Evolutionary conservation across 2,329 filamentous ascomycete species (phyloP).

Genomic region (Curvularia eragrostidis): DNA sequence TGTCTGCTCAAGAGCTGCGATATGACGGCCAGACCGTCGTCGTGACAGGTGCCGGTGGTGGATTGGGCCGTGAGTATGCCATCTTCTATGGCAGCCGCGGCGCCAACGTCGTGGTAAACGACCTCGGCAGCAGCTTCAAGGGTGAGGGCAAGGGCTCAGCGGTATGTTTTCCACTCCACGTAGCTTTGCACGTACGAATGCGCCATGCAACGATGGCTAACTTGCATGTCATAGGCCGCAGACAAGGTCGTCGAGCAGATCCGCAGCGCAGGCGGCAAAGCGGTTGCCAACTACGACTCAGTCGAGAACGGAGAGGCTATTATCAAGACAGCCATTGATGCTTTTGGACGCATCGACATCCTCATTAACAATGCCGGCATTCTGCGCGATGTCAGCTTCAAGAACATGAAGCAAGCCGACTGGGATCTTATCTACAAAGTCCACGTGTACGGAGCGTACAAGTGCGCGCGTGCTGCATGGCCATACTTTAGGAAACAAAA

Average conservation of each 20-base stretch:
- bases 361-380: slow-evolving; percentile 99
- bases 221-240: slow-evolving; percentile 65
- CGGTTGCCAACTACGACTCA: slow-evolving; percentile 95
- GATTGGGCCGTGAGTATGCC: slow-evolving; percentile 81
- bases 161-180: slow-evolving; percentile 59
- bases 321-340: slow-evolving; percentile 84
- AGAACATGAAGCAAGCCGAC: slow-evolving; percentile 97
- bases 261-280: slow-evolving; percentile 87
- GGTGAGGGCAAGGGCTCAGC: slow-evolving; percentile 87
- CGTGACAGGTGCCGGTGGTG: slow-evolving; percentile 84
- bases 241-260: slow-evolving; percentile 85
- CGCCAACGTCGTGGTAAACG: slow-evolving; percentile 95
- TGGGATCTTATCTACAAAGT: slow-evolving; percentile 96
- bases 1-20: slow-evolving; percentile 63
- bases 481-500: slow-evolving; percentile 98
- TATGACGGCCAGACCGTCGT: slow-evolving; percentile 91
- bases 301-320: slow-evolving; percentile 94
- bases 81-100: slow-evolving; percentile 91
- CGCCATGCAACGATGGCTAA: slow-evolving; percentile 12
- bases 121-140: slow-evolving; percentile 90
- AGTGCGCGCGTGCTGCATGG: slow-evolving; percentile 94
- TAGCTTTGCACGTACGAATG: not conserved
- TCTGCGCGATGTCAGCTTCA: slow-evolving; percentile 92
- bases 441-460: slow-evolving; percentile 92
- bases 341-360: slow-evolving; percentile 86